Evolutionary conservation across 1,284 basidiomycete species (phyloP).

Genomic region (Singerocomus inundabilis): DNA sequence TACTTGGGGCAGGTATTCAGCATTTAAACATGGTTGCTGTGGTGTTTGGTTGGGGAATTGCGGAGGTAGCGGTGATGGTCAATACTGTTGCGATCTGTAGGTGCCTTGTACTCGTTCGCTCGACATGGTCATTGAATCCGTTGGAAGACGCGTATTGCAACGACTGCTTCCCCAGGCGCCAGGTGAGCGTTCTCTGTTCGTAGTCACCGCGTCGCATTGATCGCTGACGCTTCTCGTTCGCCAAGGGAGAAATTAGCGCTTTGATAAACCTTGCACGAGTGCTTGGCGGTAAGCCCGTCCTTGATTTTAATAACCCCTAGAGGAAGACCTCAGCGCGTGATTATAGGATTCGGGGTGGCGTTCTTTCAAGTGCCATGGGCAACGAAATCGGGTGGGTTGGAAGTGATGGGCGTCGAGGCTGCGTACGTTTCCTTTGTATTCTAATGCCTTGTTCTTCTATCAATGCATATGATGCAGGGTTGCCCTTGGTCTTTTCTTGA

Average conservation of each 20-base stretch:
- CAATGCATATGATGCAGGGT: conserved; percentile 31
- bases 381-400: conserved; percentile 43
- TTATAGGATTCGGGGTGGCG: conserved; percentile 47
- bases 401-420: conserved; percentile 51
- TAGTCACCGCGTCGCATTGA: neutral
- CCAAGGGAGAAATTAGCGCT: conserved; percentile 51
- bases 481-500: conserved; percentile 45
- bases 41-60: conserved; percentile 68
- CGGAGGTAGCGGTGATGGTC: conserved; percentile 60
- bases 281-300: conserved; percentile 39
- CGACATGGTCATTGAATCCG: neutral
- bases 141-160: conserved; percentile 50
- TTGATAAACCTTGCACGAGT: conserved; percentile 51
- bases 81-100: conserved; percentile 63
- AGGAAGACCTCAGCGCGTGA: neutral
- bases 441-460: too few relatives aligned
- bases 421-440: conserved; percentile 32
- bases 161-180: conserved; percentile 43
- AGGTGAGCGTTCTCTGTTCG: conserved; percentile 17
- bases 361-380: conserved; percentile 60
- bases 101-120: conserved; percentile 17
- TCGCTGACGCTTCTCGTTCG: neutral
- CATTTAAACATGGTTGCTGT: conserved; percentile 54
- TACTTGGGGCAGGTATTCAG: conserved; percentile 58
- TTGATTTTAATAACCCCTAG: neutral